Conservation (phyloP, 2,329 filamentous ascomycete genomes). For the Xylaria sp. region DNA sequence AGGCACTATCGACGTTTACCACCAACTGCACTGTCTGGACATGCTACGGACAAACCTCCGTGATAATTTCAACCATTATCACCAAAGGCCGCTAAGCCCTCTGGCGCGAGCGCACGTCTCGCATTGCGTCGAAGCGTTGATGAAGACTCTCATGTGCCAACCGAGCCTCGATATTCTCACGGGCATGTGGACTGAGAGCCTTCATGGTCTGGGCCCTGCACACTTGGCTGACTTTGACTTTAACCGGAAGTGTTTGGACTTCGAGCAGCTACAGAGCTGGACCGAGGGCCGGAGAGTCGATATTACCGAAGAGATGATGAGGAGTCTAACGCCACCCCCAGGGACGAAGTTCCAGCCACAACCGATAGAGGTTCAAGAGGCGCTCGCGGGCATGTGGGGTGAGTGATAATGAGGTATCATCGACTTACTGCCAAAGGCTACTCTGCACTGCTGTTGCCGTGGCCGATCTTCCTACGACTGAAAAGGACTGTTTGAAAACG, state of each 20-base stretch:
- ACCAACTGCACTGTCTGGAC: background rate
- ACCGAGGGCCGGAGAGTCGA: slow-evolving; percentile 1
- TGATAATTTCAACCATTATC: background rate
- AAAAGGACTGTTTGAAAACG: background rate
- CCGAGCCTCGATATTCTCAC: slow-evolving; percentile 4
- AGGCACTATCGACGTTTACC: background rate
- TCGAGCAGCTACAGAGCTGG: background rate
- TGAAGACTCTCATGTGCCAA: slow-evolving; percentile 14
- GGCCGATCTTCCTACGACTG: too few species aligned
- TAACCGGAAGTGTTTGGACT: slow-evolving; percentile 1
- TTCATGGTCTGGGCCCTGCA: background rate
- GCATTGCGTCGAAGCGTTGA: slow-evolving; percentile 5
- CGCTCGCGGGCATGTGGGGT: slow-evolving; percentile 8
- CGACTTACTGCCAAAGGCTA: background rate
- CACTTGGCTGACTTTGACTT: slow-evolving; percentile 10
- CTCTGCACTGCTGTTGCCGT: background rate
- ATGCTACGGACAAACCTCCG: slow-evolving; percentile 5
- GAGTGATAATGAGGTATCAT: background rate
- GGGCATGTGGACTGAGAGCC: background rate
- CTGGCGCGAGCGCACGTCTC: slow-evolving; percentile 4
- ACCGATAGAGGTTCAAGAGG: slow-evolving; percentile 3
- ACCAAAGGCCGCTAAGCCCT: background rate
- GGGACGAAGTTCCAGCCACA: slow-evolving; percentile 3
- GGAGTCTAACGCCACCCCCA: background rate
- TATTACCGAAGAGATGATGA: slow-evolving; percentile 2